A percentile compares a stretch with the other conserved stretches of the same genome.
These are phyloP conservation scores for Fusarium papillatum DNA, from an alignment of 2,329 filamentous ascomycete genomes.

Conservation along the genomic window DNA sequence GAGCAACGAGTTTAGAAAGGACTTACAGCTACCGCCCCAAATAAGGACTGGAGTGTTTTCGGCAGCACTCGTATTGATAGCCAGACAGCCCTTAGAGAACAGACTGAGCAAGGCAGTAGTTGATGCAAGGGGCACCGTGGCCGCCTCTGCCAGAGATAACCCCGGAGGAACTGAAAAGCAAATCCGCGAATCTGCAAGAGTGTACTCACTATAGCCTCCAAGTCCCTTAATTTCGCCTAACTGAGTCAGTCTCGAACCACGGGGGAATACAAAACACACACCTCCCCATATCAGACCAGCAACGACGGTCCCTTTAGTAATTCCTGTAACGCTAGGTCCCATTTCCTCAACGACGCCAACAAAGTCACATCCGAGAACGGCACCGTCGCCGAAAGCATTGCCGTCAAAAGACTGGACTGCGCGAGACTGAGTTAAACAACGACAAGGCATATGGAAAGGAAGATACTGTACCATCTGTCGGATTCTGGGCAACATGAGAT, in stretches of 20 bases:
- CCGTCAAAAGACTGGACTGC: conserved; percentile 42
- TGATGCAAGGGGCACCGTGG: conserved; percentile 55
- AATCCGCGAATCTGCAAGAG: conserved; percentile 55
- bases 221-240: conserved; percentile 45
- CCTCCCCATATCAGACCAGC: conserved; percentile 48
- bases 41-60: conserved; percentile 49
- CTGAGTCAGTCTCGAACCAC: not conserved
- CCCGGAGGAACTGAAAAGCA: conserved; percentile 53
- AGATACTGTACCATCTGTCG: not conserved
- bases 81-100: conserved; percentile 53
- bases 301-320: conserved; percentile 37
- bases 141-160: conserved; percentile 48
- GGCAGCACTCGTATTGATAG: conserved; percentile 42
- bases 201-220: conserved; percentile 56
- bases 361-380: conserved; percentile 55
- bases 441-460: not conserved
- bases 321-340: conserved; percentile 40
- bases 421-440: not conserved
- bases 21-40: conserved; percentile 59
- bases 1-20: not conserved
- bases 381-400: conserved; percentile 53
- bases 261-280: conserved; percentile 13
- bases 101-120: conserved; percentile 55
- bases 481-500: not conserved
- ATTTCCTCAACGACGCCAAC: conserved; percentile 50